Evolutionary conservation across 23 red algal species (phyloP).

Genomic region (Pyropia haitanensis): DNA sequence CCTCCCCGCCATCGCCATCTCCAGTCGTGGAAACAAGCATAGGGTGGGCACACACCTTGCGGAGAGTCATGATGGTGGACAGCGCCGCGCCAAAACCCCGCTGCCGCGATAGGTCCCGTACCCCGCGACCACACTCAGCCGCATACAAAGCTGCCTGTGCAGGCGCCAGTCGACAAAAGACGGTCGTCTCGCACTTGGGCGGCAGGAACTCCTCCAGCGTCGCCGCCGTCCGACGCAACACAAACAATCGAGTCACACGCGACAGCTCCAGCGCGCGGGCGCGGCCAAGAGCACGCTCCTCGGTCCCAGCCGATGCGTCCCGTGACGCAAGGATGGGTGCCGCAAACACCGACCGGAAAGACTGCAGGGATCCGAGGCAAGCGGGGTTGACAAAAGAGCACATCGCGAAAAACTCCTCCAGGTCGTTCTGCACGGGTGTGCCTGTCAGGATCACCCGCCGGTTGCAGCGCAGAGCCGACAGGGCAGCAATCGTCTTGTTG

Average conservation of each 20-base stretch:
- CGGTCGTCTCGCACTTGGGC: constrained; percentile 67
- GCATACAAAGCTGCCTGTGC: constrained; percentile 51
- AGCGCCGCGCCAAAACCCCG: constrained; percentile 51
- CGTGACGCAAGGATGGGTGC: constrained; percentile 62
- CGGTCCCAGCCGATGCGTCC: constrained; percentile 46
- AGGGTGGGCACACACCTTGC: constrained; percentile 96
- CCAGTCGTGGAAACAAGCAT: constrained; percentile 11
- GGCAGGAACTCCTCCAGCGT: constrained; percentile 67
- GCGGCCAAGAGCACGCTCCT: constrained; percentile 29
- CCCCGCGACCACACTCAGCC: constrained; percentile 32
- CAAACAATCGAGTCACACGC: constrained; percentile 47
- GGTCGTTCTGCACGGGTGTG: constrained; percentile 88
- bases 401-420: constrained; percentile 83
- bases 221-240: constrained; percentile 64
- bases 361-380: constrained; percentile 47
- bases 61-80: constrained; percentile 67
- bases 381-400: constrained; percentile 92
- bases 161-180: constrained; percentile 67
- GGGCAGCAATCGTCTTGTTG: constrained; percentile 82
- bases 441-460: constrained; percentile 81
- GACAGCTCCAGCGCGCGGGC: constrained; percentile 50
- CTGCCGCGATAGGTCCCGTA: constrained; percentile 12
- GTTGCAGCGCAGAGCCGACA: constrained; percentile 71
- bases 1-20: constrained; percentile 6
- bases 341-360: constrained; percentile 70